phyloP scores from a whole-genome alignment of 805 yeast genomes.

The Saccharomycopsis schoenii region DNA sequence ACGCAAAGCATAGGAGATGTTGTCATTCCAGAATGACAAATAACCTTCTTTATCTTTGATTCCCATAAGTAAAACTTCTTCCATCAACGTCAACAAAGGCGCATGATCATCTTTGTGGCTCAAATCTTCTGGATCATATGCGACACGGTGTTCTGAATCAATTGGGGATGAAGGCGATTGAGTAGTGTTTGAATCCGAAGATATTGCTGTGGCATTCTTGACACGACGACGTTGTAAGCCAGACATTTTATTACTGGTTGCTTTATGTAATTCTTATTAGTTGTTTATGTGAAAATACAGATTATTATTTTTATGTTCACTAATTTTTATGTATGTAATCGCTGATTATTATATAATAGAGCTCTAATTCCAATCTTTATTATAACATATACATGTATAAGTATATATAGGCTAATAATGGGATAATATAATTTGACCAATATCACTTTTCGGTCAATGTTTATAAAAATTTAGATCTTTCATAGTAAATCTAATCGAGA shows the following conservation, averaged over 20 bases:
- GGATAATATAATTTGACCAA: too few relatives aligned
- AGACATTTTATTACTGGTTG: conserved; percentile 28
- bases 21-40: conserved; percentile 96
- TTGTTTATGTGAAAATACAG: too few relatives aligned
- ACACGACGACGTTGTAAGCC: conserved; percentile 75
- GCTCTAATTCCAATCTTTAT: too few relatives aligned
- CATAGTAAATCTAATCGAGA: too few relatives aligned
- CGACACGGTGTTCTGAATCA: conserved; percentile 52
- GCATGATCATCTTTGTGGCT: conserved; percentile 27
- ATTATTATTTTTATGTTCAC: too few relatives aligned
- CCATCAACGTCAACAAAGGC: conserved; percentile 88
- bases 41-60: conserved; percentile 94
- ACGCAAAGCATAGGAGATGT: conserved; percentile 88
- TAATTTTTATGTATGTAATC: too few relatives aligned
- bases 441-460: too few relatives aligned
- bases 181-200: conserved; percentile 15
- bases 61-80: conserved; percentile 88
- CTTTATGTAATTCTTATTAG: too few relatives aligned
- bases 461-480: too few relatives aligned
- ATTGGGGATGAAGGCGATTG: conserved; percentile 12
- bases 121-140: conserved; percentile 61
- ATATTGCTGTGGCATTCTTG: conserved; percentile 26
- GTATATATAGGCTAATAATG: too few relatives aligned
- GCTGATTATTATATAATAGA: too few relatives aligned
- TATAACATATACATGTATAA: too few relatives aligned